Base-by-base conservation (phyloP, 2,329 filamentous ascomycete species). In the Chaetoscypha palmicola region DNA sequence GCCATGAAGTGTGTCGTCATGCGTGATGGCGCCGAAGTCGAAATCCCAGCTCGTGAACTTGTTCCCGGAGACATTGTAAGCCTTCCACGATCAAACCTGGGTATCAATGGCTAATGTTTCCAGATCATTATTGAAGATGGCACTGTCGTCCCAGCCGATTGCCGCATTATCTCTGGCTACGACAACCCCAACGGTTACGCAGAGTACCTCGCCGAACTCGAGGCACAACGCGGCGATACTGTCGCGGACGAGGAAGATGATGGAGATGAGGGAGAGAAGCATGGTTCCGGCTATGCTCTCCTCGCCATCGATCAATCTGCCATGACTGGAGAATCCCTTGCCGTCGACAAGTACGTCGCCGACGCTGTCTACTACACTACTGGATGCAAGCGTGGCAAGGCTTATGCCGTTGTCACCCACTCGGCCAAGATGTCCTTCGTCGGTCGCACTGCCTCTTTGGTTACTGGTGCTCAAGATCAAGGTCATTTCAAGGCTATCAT, bases 401-500 rank as follows among this genome's bases (percentile, higher is more conserved):
- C 81, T 48, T 87, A 82, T 64, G 80, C 73, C 59, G 73, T 88
- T 51, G 74, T 80, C 59, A 75, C 76, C 47, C 76, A 79, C 53
- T 78, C 79, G 50, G 83, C 83, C 44, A 78, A 74, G 62, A 74
- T 77, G 67, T 87, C 83, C 47, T 88, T 87, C 70, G 83, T 87
- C 64, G 83, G 83, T 68, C 79, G 78, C 64, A 87, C 83, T 56
- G 83, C 83, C 50, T 76, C 77, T 56, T 73, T 87, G 40, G 83
- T 87, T 39, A 78, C 86, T 68, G 83, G 82, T 54, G 83, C 83
- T 54, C 73, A 85, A 68, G 83, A 86, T 65, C 75, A 80, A 61
- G 83, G 83, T 68, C 81, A 86, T 68, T 86, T 86, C 77, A 86
- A 88, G 72, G 82, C 82, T 54, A 83, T 87, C 72, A 87, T 87